phyloP scores from a whole-genome alignment of 371 early-diverging fungal genomes.

The Capillidium rhysosporum region DNA sequence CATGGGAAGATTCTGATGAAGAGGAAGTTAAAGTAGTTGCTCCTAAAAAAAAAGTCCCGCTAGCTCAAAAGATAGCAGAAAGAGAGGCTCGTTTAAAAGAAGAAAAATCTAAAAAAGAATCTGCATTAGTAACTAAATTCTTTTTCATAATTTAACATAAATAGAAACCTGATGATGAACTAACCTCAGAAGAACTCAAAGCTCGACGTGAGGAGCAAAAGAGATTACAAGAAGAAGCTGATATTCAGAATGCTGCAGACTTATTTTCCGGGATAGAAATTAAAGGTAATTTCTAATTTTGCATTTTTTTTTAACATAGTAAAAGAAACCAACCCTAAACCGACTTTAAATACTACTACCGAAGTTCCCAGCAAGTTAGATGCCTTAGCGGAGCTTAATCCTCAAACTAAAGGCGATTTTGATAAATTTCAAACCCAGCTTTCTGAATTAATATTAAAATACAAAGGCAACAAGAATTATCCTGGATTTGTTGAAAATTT shows the following conservation, averaged over 20 bases:
- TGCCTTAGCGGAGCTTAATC: conserved; percentile 12
- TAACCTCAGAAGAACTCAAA: conserved; percentile 8
- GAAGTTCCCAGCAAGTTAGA: background rate
- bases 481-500: conserved; percentile 54
- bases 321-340: no score
- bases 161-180: conserved; percentile 12
- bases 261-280: conserved; percentile 54
- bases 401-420: conserved; percentile 65
- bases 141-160: background rate
- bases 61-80: conserved; percentile 60
- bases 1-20: conserved; percentile 56
- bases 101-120: conserved; percentile 27
- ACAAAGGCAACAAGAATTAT: conserved; percentile 40
- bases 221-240: conserved; percentile 56
- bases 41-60: conserved; percentile 42
- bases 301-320: background rate
- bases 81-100: conserved; percentile 36
- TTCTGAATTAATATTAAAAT: conserved; percentile 39
- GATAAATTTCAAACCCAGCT: conserved; percentile 48
- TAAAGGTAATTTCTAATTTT: conserved; percentile 18
- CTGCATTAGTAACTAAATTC: conserved; percentile 11
- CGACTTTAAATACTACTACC: background rate
- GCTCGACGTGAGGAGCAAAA: conserved; percentile 9
- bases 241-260: conserved; percentile 64
- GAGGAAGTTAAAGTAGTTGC: conserved; percentile 20